Percentiles rank a stretch among this genome's conserved stretches.
These are phyloP conservation scores for Rhodofomes roseus DNA, from an alignment of 1,284 basidiomycete species.

Conservation along the genomic window DNA sequence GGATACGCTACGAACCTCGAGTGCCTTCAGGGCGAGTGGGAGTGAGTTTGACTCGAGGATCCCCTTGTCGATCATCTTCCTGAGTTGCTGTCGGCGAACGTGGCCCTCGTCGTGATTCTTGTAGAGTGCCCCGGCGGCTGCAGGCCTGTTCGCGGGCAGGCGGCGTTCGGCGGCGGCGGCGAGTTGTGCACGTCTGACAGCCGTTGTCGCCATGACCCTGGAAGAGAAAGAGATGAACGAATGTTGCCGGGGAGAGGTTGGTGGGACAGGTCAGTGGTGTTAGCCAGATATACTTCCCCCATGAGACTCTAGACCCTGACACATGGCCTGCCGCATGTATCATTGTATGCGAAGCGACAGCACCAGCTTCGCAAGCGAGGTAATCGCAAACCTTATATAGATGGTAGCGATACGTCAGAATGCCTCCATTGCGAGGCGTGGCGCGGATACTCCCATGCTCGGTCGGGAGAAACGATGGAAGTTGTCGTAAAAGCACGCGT, in stretches of 20 bases:
- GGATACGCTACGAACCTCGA: constrained; percentile 54
- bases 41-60: constrained; percentile 67
- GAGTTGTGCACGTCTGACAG: background rate
- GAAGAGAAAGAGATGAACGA: background rate
- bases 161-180: background rate
- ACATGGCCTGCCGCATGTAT: background rate
- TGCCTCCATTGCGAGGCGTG: background rate
- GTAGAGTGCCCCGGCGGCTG: background rate
- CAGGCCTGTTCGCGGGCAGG: background rate
- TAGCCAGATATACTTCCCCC: background rate
- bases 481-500: too few species aligned
- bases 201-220: background rate
- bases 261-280: too few species aligned
- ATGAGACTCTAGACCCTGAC: background rate
- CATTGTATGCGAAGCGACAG: too few species aligned
- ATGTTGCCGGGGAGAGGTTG: too few species aligned
- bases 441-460: background rate
- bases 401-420: background rate
- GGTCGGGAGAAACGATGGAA: background rate
- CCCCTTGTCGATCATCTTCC: constrained; percentile 70
- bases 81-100: constrained; percentile 63
- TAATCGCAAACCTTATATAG: background rate
- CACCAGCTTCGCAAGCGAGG: background rate
- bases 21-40: constrained; percentile 50
- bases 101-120: constrained; percentile 47